These are phyloP conservation scores for Diospyros kaki DNA, from an alignment of 148 eudicot genomes.

Conservation along the genomic window DNA sequence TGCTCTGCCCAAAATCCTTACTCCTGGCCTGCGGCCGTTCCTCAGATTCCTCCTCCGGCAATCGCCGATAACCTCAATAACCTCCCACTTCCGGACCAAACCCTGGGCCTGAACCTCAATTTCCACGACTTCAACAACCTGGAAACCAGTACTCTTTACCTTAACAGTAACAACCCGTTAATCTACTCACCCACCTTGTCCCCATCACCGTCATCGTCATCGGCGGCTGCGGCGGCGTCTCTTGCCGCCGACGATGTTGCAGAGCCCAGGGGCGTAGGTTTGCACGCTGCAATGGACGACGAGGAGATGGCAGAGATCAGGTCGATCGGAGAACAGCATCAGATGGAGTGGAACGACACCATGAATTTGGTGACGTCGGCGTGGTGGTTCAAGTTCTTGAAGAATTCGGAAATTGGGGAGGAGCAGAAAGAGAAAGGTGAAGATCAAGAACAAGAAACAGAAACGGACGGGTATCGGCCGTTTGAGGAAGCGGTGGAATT, in stretches of 20 bases:
- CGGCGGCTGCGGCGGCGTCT: background rate
- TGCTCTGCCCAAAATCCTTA: conserved; percentile 14
- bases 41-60: conserved; percentile 24
- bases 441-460: conserved; percentile 6
- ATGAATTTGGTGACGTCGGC: conserved; percentile 70
- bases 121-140: conserved; percentile 65
- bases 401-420: conserved; percentile 34
- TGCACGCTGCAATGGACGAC: conserved; percentile 61
- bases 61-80: conserved; percentile 25
- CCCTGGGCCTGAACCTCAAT: conserved; percentile 80
- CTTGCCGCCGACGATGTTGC: no score
- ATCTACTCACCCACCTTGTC: conserved; percentile 30
- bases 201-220: conserved; percentile 27
- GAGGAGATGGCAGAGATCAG: conserved; percentile 74
- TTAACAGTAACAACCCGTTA: conserved; percentile 15
- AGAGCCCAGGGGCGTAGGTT: conserved; percentile 7
- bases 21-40: conserved; percentile 31
- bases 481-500: conserved; percentile 59
- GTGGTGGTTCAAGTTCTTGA: conserved; percentile 72
- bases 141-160: conserved; percentile 25
- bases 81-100: conserved; percentile 62
- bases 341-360: conserved; percentile 90
- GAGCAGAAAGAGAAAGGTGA: conserved; percentile 9
- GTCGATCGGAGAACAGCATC: conserved; percentile 68
- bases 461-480: conserved; percentile 16